Conservation (phyloP, 2,329 filamentous ascomycete genomes). For the Cordyceps javanica region DNA sequence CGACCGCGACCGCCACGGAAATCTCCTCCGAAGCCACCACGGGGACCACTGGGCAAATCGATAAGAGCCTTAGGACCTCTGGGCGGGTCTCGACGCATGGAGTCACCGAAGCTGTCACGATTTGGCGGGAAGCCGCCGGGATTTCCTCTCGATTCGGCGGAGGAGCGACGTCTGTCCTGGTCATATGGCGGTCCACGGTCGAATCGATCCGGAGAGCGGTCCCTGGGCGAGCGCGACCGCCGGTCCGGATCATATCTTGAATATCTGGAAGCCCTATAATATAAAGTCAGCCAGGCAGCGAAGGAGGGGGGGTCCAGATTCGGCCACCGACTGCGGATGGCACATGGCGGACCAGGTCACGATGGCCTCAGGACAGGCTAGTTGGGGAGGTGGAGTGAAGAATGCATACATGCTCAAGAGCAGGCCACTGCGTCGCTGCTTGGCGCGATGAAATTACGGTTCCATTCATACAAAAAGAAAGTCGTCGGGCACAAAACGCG, state of each 20-base stretch:
- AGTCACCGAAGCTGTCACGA: slow-evolving; percentile 52
- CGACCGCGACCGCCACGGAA: slow-evolving; percentile 49
- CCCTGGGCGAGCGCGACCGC: slow-evolving; percentile 59
- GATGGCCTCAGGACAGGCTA: slow-evolving; percentile 1
- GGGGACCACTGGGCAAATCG: slow-evolving; percentile 61
- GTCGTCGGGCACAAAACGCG: background rate
- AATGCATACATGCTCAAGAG: slow-evolving; percentile 20
- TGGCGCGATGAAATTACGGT: slow-evolving; percentile 14
- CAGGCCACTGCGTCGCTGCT: slow-evolving; percentile 17
- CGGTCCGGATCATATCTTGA: slow-evolving; percentile 58
- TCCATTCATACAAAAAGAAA: slow-evolving; percentile 17
- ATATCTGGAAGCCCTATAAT: slow-evolving; percentile 46
- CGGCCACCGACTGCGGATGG: background rate
- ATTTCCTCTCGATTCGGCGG: slow-evolving; percentile 50
- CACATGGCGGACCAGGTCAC: background rate
- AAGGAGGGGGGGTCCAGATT: background rate
- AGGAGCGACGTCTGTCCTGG: slow-evolving; percentile 64
- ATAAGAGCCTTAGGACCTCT: slow-evolving; percentile 75
- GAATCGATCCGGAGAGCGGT: slow-evolving; percentile 64
- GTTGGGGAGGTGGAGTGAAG: background rate
- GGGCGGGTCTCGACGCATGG: slow-evolving; percentile 62
- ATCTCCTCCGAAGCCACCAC: slow-evolving; percentile 60
- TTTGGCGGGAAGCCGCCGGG: slow-evolving; percentile 54
- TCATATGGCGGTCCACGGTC: slow-evolving; percentile 53
- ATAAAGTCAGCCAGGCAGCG: background rate